Percentiles rank a stretch among this genome's conserved stretches.
Conservation (phyloP, 2,329 filamentous ascomycete species). For the Ophiosphaerella korrae region DNA sequence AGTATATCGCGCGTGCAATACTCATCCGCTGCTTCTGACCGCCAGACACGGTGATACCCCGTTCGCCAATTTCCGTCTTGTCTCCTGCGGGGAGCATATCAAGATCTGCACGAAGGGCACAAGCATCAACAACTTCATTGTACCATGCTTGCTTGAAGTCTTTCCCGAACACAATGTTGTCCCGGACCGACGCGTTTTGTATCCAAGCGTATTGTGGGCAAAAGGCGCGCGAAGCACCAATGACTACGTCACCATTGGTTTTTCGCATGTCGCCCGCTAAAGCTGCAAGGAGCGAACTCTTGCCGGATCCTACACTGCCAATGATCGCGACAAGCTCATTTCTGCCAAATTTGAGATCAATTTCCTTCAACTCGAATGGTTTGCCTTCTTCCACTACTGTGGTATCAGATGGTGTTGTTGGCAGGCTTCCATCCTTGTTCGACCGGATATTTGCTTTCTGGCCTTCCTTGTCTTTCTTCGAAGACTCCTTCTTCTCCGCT, state of each 20-base stretch:
- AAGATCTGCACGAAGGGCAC: slow-evolving; percentile 81
- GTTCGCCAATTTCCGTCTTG: slow-evolving; percentile 89
- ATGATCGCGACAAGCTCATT: slow-evolving; percentile 86
- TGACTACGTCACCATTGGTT: slow-evolving; percentile 72
- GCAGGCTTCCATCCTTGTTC: slow-evolving; percentile 23
- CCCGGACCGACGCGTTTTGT: slow-evolving; percentile 82
- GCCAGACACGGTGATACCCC: slow-evolving; percentile 92
- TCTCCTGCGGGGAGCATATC: slow-evolving; percentile 94
- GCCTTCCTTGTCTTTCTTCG: slow-evolving; percentile 56
- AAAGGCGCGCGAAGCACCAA: slow-evolving; percentile 83
- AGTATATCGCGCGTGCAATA: slow-evolving; percentile 79
- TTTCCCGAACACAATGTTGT: slow-evolving; percentile 93
- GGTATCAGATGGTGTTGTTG: slow-evolving; percentile 56
- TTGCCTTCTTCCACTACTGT: slow-evolving; percentile 55
- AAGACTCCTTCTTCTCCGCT: slow-evolving; percentile 51
- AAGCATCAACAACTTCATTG: slow-evolving; percentile 80
- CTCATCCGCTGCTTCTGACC: slow-evolving; percentile 95
- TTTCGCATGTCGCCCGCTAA: slow-evolving; percentile 93
- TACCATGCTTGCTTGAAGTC: slow-evolving; percentile 76
- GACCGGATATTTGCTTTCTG: slow-evolving; percentile 44
- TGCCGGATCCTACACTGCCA: slow-evolving; percentile 85
- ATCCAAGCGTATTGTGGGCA: slow-evolving; percentile 99
- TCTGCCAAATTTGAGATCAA: slow-evolving; percentile 71
- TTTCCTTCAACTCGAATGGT: slow-evolving; percentile 73
- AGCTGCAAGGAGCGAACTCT: slow-evolving; percentile 85